A percentile compares a stretch with the other conserved stretches of the same genome.
Evolutionary conservation across 169 alveolate species (phyloP).

Genomic region (Babesia sp.): DNA sequence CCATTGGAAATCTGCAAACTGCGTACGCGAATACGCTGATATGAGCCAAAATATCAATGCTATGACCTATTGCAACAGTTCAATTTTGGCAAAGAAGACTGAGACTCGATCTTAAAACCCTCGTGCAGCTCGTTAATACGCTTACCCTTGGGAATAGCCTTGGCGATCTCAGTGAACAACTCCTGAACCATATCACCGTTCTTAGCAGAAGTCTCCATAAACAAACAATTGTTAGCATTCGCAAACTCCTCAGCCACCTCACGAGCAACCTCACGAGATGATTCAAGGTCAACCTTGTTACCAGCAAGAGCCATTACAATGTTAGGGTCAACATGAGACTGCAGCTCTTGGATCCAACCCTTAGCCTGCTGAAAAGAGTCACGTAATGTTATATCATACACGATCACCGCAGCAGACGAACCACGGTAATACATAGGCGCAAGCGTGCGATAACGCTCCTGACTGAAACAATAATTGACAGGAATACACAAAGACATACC

Average conservation of each 20-base stretch:
- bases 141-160: constrained; percentile 60
- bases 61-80: constrained; percentile 29
- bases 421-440: constrained; percentile 84
- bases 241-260: constrained; percentile 88
- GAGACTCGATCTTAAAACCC: constrained; percentile 58
- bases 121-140: constrained; percentile 62
- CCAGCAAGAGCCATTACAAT: constrained; percentile 87
- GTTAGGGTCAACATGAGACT: constrained; percentile 79
- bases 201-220: constrained; percentile 90
- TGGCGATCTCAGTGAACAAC: constrained; percentile 77
- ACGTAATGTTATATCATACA: constrained; percentile 84
- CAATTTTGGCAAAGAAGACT: constrained; percentile 3
- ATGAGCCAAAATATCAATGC: too few relatives aligned
- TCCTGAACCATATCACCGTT: constrained; percentile 88
- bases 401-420: constrained; percentile 90
- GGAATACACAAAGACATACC: constrained; percentile 40
- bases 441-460: constrained; percentile 83
- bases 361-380: constrained; percentile 87
- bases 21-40: too few relatives aligned
- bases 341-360: constrained; percentile 87
- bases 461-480: constrained; percentile 48
- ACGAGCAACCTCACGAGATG: constrained; percentile 77
- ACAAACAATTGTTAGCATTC: constrained; percentile 82
- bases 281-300: constrained; percentile 85
- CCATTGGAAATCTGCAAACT: too few relatives aligned